phyloP scores from a whole-genome alignment of 2,329 filamentous ascomycete species.

The Claviceps sorghi region DNA sequence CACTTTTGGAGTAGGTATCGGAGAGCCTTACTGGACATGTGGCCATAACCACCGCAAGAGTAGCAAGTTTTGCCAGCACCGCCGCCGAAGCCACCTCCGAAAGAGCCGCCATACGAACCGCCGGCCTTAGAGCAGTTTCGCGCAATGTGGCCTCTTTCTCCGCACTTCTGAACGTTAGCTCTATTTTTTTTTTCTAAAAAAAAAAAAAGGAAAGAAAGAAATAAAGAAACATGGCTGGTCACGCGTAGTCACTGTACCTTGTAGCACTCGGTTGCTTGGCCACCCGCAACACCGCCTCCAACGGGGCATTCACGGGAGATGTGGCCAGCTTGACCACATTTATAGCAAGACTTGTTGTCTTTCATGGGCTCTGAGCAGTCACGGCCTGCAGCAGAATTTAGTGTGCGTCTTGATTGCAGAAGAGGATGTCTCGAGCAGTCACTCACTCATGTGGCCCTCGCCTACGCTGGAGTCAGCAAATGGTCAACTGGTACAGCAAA shows the following conservation, averaged over 20 bases:
- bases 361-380: constrained; percentile 84
- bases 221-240: neutral
- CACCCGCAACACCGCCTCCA: constrained; percentile 32
- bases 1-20: no score
- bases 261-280: constrained; percentile 65
- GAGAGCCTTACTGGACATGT: constrained; percentile 64
- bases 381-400: constrained; percentile 42
- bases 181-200: no score
- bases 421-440: neutral
- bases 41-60: constrained; percentile 90
- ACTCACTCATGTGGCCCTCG: constrained; percentile 66
- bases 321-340: constrained; percentile 73
- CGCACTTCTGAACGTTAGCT: constrained; percentile 44
- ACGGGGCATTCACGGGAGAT: constrained; percentile 75
- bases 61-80: constrained; percentile 77
- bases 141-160: constrained; percentile 90
- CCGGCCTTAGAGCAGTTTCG: constrained; percentile 65
- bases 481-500: neutral
- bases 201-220: no score
- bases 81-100: constrained; percentile 27
- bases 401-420: neutral
- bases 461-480: constrained; percentile 21
- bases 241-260: constrained; percentile 35
- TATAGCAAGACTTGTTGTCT: constrained; percentile 67
- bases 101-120: constrained; percentile 27